These are phyloP conservation scores for Macrophomina tecta DNA, from an alignment of 2,329 filamentous ascomycete species.

Conservation along the genomic window DNA sequence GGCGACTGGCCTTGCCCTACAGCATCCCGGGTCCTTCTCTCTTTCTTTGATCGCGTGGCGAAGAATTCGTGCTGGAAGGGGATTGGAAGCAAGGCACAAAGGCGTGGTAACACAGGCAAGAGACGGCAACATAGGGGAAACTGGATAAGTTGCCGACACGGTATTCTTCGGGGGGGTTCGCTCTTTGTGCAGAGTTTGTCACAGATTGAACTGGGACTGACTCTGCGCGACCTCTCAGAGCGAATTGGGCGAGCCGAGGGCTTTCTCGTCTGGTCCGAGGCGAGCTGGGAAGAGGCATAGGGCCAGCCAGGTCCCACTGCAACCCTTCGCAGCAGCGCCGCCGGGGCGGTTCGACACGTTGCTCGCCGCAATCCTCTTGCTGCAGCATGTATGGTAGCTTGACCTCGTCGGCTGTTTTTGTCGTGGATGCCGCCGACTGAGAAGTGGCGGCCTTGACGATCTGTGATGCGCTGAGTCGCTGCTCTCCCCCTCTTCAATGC, in stretches of 20 bases:
- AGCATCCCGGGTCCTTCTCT: not conserved
- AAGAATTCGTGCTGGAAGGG: not conserved
- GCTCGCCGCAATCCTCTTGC: not conserved
- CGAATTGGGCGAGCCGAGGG: not conserved
- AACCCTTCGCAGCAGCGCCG: not conserved
- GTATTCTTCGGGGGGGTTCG: not conserved
- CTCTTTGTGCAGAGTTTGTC: conserved; percentile 10
- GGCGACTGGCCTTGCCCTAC: too few species aligned
- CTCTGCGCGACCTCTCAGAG: conserved; percentile 22
- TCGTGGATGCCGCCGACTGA: too few species aligned
- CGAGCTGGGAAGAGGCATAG: conserved; percentile 5
- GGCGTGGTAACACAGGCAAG: not conserved
- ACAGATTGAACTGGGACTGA: not conserved
- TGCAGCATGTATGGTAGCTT: not conserved
- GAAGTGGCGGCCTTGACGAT: too few species aligned
- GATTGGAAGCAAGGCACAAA: conserved; percentile 6
- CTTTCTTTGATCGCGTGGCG: not conserved
- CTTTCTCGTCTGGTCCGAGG: not conserved
- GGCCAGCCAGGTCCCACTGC: not conserved
- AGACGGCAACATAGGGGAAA: too few species aligned
- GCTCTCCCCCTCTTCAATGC: too few species aligned
- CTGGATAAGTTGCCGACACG: conserved; percentile 17
- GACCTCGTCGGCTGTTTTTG: too few species aligned
- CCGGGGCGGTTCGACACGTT: conserved; percentile 9
- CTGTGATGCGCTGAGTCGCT: too few species aligned